A percentile compares a stretch with the other conserved stretches of the same genome.
Conservation (phyloP, 306 rosid genomes). For the Vigna trinervia region DNA sequence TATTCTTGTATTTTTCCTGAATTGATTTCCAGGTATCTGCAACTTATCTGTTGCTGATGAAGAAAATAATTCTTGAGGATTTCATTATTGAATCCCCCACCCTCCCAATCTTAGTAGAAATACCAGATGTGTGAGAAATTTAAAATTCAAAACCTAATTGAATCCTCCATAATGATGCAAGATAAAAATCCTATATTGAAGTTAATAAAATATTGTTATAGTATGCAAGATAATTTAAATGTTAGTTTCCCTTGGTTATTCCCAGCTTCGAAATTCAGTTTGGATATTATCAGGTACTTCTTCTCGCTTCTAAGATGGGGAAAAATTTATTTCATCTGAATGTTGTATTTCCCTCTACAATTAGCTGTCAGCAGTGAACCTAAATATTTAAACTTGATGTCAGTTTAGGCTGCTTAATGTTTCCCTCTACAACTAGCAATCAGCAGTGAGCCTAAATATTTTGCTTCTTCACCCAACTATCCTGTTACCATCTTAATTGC, state of each 20-base stretch:
- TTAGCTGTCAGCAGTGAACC: conserved; percentile 13
- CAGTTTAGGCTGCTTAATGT: conserved; percentile 45
- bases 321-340: not conserved
- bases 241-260: not conserved
- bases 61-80: not conserved
- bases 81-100: not conserved
- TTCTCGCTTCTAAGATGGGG: not conserved
- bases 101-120: not conserved
- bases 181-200: not conserved
- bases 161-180: not conserved
- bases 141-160: not conserved
- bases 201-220: not conserved
- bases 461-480: conserved; percentile 18
- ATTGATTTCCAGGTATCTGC: not conserved
- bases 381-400: conserved; percentile 29
- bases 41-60: not conserved
- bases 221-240: not conserved
- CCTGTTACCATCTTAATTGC: conserved; percentile 35
- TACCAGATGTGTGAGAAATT: not conserved
- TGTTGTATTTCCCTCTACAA: not conserved
- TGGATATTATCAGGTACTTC: not conserved
- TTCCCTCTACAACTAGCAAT: conserved; percentile 27
- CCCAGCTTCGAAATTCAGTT: not conserved
- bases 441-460: conserved; percentile 19
- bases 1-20: not conserved